Base-by-base conservation (phyloP, 305 asterid genomes). In the Fraxinus albicans region DNA sequence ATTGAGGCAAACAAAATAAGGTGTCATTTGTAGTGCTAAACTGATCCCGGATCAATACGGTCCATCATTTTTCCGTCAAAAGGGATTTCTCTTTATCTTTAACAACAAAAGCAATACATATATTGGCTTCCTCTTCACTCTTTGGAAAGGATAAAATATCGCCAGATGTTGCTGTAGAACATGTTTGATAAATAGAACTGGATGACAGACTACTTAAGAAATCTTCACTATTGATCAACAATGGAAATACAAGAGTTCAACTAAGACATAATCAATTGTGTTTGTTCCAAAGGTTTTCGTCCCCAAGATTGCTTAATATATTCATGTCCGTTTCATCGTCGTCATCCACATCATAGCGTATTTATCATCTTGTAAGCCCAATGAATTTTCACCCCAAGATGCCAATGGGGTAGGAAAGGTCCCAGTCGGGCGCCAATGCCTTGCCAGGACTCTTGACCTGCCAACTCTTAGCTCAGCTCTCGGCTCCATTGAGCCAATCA, bases 331-430 rank as follows among this genome's bases (percentile, higher is more conserved):
- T 76, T 77, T 86, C 93, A 77, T 86, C 88, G 3, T 84, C 87
- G 1, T 80, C 84, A 6, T 84, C 89, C 2, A 78, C 84, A 10
- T 82, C 85, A 0, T 81, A 88, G 0, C 75, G 3, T 87, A 91
- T 5, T 79, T 84, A 2, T 86, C 90, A 19, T 91, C 87, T 76
- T 85, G 94, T 55, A 19, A 55, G 67, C 27, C 67, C 86, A 94
- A 86, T 4, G 92, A 86, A 83, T 91, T 94, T 83, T 93, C 97
- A 1, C 99, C 97, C 99, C 97, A 95, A 91, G 86, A 88, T 86
- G 92, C 0, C 97, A 93, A 1, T 93, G 94, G 60, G 85, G 96
- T 91, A 6, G 93, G 77, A n/a, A 88, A 84, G 77, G 83, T 74
- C 53, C 92, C 93, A 47, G 82, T 34, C 35, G 90, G 88, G 17